phyloP scores from a whole-genome alignment of 192 early-diverging fungal genomes.

The Coemansia sp. region DNA sequence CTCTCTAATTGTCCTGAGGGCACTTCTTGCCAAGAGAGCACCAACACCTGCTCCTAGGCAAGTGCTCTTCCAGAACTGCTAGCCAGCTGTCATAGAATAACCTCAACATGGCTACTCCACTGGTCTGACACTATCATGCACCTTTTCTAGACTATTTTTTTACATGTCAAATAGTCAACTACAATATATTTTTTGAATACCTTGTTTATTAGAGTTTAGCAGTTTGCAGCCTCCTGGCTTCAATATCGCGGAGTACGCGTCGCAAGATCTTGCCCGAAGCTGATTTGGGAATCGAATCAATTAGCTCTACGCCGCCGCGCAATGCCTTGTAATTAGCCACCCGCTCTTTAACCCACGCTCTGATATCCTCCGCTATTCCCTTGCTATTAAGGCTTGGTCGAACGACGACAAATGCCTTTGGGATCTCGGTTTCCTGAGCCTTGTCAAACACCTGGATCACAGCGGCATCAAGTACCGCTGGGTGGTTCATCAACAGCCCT shows the following conservation, averaged over 20 bases:
- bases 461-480: slow-evolving; percentile 66
- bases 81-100: too few relatives aligned
- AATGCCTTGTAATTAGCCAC: slow-evolving; percentile 78
- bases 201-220: slow-evolving; percentile 14
- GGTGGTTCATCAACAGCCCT: slow-evolving; percentile 69
- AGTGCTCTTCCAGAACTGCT: too few relatives aligned
- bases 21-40: not conserved
- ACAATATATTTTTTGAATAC: too few relatives aligned
- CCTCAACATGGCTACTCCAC: too few relatives aligned
- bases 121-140: not conserved
- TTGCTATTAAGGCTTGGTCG: slow-evolving; percentile 41
- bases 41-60: not conserved
- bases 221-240: slow-evolving; percentile 15
- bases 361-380: slow-evolving; percentile 38
- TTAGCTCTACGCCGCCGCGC: slow-evolving; percentile 73
- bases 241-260: slow-evolving; percentile 59
- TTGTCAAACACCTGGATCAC: slow-evolving; percentile 67
- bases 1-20: slow-evolving; percentile 10
- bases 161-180: not conserved
- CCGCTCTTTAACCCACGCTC: slow-evolving; percentile 61
- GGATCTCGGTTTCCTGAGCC: slow-evolving; percentile 68
- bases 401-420: slow-evolving; percentile 79
- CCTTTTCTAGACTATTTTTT: not conserved
- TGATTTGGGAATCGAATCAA: slow-evolving; percentile 73
- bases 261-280: slow-evolving; percentile 84